Evolutionary conservation across 2,329 filamentous ascomycete genomes (phyloP).

Genomic region (Phyllosticta citrichinensis): DNA sequence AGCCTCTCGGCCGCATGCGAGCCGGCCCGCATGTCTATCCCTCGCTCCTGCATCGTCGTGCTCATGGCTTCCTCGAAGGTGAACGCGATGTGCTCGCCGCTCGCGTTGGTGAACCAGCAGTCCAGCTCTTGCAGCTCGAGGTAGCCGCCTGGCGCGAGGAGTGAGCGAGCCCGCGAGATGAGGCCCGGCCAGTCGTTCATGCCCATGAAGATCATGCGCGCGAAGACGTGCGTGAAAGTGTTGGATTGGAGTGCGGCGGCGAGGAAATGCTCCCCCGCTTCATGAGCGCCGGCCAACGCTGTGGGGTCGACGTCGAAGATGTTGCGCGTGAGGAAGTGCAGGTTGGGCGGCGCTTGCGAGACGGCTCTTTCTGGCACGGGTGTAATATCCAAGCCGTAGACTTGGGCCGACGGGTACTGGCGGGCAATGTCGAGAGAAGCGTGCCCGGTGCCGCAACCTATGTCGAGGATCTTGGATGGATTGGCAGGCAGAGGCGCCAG

Average conservation of each 20-base stretch:
- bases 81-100: conserved; percentile 13
- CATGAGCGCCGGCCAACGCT: not conserved
- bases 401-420: conserved; percentile 7
- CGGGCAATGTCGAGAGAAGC: conserved; percentile 13
- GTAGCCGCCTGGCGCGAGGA: conserved; percentile 41
- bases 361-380: conserved; percentile 11
- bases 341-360: conserved; percentile 11
- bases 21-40: not conserved
- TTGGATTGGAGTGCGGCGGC: conserved; percentile 26
- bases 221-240: conserved; percentile 46
- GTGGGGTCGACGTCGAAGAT: conserved; percentile 3
- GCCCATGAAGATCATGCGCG: conserved; percentile 39
- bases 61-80: conserved; percentile 1
- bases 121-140: conserved; percentile 39
- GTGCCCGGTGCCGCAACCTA: conserved; percentile 16
- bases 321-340: conserved; percentile 12
- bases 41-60: not conserved
- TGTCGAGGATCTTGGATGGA: conserved; percentile 13
- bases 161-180: conserved; percentile 24
- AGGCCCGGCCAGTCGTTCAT: conserved; percentile 43
- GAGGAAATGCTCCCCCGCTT: too few relatives aligned
- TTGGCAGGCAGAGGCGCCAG: conserved; percentile 11
- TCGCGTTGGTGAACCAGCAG: conserved; percentile 1
- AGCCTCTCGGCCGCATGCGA: conserved; percentile 16
- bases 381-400: conserved; percentile 19